Evolutionary conservation across 2,329 filamentous ascomycete genomes (phyloP).

Genomic region (Beauveria sp.): DNA sequence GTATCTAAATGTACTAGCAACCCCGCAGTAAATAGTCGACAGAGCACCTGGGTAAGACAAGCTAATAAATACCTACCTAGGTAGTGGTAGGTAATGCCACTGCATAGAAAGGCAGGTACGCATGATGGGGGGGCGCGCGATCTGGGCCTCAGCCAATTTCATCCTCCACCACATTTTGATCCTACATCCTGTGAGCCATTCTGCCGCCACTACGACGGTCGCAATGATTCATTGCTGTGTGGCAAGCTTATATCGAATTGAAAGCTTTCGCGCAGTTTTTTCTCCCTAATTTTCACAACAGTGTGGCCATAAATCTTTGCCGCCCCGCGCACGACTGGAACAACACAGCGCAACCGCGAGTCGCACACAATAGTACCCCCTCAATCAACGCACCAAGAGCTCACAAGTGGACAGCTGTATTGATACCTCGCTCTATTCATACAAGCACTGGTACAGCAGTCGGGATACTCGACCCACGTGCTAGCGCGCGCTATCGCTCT

Average conservation of each 20-base stretch:
- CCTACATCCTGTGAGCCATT: neutral
- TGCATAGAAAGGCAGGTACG: too few species aligned
- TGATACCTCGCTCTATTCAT: neutral
- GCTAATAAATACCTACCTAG: neutral
- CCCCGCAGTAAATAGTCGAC: too few species aligned
- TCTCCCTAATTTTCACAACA: neutral
- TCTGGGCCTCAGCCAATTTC: neutral
- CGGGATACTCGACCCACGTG: slow-evolving; percentile 22
- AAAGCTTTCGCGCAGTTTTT: neutral
- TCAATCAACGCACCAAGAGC: slow-evolving; percentile 2
- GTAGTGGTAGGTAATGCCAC: neutral
- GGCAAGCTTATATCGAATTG: neutral
- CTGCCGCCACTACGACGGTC: neutral
- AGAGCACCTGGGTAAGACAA: too few species aligned
- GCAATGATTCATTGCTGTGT: neutral
- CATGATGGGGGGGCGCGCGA: neutral
- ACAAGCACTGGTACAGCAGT: neutral
- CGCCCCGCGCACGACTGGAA: neutral
- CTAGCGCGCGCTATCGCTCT: neutral
- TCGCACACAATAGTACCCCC: slow-evolving; percentile 4
- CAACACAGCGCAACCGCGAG: neutral
- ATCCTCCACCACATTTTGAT: slow-evolving; percentile 1
- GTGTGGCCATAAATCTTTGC: neutral
- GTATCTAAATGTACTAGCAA: too few species aligned
- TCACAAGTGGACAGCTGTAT: neutral